Evolutionary conservation across 805 yeast genomes (phyloP), one percentile per base, ranked within the genome.

Genomic region (Diddensiella caesifluorescens): DNA sequence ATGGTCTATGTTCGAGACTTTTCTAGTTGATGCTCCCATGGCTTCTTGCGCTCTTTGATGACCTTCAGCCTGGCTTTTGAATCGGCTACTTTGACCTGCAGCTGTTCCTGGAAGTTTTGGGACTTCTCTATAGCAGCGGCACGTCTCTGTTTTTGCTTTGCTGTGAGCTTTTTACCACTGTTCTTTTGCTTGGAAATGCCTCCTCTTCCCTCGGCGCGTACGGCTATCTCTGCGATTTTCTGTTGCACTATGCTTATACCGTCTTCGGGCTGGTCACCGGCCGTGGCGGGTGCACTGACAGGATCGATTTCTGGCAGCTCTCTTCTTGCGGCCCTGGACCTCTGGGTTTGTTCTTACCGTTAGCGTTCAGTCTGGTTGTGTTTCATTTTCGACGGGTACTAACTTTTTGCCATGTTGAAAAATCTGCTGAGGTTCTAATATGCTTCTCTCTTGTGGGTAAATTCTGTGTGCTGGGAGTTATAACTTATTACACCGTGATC

Each of bases 71-170:
- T 41, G 12, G 45, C 38, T 28, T 49, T 49, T 3, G 65, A 47
- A n/a, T 48, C 47, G 20, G 38, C 49, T 20, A 59, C 48, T 42
- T 62, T 62, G 33, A 51, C 54, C 5, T 43, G 48, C 5, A 62
- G 50, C 42, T 49, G 50, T 13, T 53, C 62, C 36, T 50, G 37
- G 20, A 59, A 20, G 26, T 45, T 39, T 27, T 53, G 56, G 1
- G 54, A 55, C 25, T 43, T 18, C 18, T 41, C 52, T 7, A 34
- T 28, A 4, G 57, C 56, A 2, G 28, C 36, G 9, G 19, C 33
- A 21, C 40, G 28, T 13, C 57, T 45, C 38, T 41, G 35, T 28
- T 44, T 35, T 39, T 52, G 55, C 38, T 52, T 53, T 10, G 47
- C 42, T 1, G 50, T 35, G 29, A 36, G 47, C 41, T 28, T 18